Base-by-base conservation (phyloP, 129 eudicot genomes). In the Logfia minima region DNA sequence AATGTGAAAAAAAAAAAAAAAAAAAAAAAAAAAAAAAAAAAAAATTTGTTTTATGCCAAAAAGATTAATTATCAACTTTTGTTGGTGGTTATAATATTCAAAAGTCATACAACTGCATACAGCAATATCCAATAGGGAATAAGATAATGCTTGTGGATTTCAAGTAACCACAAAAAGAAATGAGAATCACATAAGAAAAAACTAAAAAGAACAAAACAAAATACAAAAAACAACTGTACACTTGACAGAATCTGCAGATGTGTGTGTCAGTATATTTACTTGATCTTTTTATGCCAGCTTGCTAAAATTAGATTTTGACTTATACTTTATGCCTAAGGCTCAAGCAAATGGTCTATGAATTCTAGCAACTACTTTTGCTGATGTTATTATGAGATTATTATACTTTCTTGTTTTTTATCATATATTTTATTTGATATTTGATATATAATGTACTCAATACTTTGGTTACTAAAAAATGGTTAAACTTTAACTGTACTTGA, bases 221-320 rank as follows among this genome's bases (percentile, higher is more conserved):
- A 29, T 1, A 32, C 8, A 55, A 26, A 21, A 37, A 24, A 77
- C 85, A 75, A 68, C 73, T 61, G 71, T 70, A 24, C 26, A 24
- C 26, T 24, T 24, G 26, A 43, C n/a, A 74, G 70, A 80, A 80
- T 74, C 83, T 66, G 53, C 62, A 53, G n/a, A 80, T 80, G 63
- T n/a, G 68, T 74, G 74, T 66, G 64, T 67, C 70, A 41, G 34
- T 72, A 72, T 72, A 22, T 66, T 66, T 22, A 11, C 45, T 22
- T 52, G 58, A 45, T 63, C 72, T 39, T 79, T 8, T 67, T 55
- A 67, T 39, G 75, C 70, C 83, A 74, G 74, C 74, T 74, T 80
- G 70, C 39, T 52, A 66, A 66, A 3, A 51, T 14, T 14, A 51
- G 68, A 66, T 37, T 35, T 34, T 48, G 75, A 28, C 61, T 76